A percentile compares a stretch with the other conserved stretches of the same genome.
Evolutionary conservation across 164 flowering plant species (phyloP).

Genomic region (Nymphaea thermarum): DNA sequence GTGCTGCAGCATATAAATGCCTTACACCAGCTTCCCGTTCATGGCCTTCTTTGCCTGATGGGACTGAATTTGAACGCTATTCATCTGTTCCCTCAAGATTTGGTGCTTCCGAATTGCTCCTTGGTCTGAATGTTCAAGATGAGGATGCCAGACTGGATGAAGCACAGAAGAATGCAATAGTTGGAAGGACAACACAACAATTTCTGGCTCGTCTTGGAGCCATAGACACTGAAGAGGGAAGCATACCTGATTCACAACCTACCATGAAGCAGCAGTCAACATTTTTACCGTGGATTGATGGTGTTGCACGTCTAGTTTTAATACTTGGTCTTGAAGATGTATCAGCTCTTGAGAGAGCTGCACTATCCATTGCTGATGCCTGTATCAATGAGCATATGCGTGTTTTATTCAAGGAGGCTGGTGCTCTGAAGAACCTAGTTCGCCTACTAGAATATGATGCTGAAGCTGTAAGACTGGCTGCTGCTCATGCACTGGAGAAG

Average conservation of each 20-base stretch:
- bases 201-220: conserved; percentile 88
- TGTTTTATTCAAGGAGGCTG: conserved; percentile 68
- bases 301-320: conserved; percentile 78
- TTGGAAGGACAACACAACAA: conserved; percentile 62
- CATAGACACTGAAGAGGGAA: conserved; percentile 53
- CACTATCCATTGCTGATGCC: conserved; percentile 65
- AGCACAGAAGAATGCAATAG: conserved; percentile 56
- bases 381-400: conserved; percentile 72
- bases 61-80: conserved; percentile 45
- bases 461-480: conserved; percentile 41
- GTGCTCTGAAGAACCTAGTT: conserved; percentile 56
- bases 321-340: conserved; percentile 77
- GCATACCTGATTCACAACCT: conserved; percentile 15
- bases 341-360: conserved; percentile 57
- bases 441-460: conserved; percentile 32
- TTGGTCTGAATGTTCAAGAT: conserved; percentile 52
- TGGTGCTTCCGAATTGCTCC: conserved; percentile 75
- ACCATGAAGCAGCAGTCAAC: conserved; percentile 23
- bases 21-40: conserved; percentile 45
- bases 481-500: conserved; percentile 52
- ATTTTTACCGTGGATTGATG: conserved; percentile 73
- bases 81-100: conserved; percentile 41
- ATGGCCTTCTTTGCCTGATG: conserved; percentile 90
- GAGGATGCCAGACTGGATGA: conserved; percentile 40
- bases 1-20: conserved; percentile 61